phyloP scores from a whole-genome alignment of 2,329 filamentous ascomycete genomes.

The Dactylellina haptotyla region DNA sequence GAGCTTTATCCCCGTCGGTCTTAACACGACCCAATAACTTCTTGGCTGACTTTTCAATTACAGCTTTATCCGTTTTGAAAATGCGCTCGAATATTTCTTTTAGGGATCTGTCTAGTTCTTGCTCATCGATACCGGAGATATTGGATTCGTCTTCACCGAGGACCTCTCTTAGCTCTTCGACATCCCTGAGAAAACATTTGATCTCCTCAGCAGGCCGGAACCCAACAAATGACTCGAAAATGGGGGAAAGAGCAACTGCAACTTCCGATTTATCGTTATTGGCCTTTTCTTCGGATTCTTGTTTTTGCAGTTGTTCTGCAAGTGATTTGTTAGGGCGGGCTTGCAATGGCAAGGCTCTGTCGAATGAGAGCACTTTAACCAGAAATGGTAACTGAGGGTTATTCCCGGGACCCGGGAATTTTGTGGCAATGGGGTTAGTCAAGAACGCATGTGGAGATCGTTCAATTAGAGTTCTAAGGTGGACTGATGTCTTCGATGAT shows the following conservation, averaged over 20 bases:
- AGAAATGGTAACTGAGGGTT: constrained; percentile 27
- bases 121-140: not conserved
- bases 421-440: constrained; percentile 5
- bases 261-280: constrained; percentile 20
- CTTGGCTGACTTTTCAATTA: constrained; percentile 7
- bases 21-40: constrained; percentile 22
- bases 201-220: constrained; percentile 27
- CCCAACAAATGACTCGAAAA: constrained; percentile 31
- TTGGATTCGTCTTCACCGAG: constrained; percentile 2
- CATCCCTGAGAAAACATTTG: constrained; percentile 26
- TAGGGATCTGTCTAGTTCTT: not conserved
- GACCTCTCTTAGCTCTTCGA: constrained; percentile 23
- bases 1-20: constrained; percentile 16
- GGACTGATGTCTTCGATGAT: constrained; percentile 30
- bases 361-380: constrained; percentile 34
- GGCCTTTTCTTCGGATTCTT: not conserved
- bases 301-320: constrained; percentile 16
- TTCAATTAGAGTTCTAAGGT: constrained; percentile 30
- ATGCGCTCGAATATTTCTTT: constrained; percentile 20
- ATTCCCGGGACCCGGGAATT: constrained; percentile 20
- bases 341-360: constrained; percentile 24
- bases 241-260: constrained; percentile 17
- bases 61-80: constrained; percentile 26
- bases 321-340: constrained; percentile 21
- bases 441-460: constrained; percentile 24